These are phyloP conservation scores for Tylopilus orsonianus DNA, from an alignment of 1,284 basidiomycete genomes.

Conservation along the genomic window DNA sequence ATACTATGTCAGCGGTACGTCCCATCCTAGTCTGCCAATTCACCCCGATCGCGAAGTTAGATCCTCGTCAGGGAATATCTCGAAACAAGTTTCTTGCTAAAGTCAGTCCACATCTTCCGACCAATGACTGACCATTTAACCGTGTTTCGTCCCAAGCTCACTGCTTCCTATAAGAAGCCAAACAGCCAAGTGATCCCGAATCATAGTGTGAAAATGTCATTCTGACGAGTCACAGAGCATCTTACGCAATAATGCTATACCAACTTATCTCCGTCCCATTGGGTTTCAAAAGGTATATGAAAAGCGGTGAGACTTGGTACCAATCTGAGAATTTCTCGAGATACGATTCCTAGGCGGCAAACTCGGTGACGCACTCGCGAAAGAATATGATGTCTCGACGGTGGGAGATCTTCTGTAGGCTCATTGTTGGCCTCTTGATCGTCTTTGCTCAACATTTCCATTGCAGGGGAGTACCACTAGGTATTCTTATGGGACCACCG, in stretches of 20 bases:
- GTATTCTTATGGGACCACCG: slow-evolving; percentile 24
- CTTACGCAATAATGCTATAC: slow-evolving; percentile 78
- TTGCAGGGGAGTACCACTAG: slow-evolving; percentile 48
- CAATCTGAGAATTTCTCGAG: slow-evolving; percentile 39
- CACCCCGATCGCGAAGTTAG: background rate
- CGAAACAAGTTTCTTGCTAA: slow-evolving; percentile 95
- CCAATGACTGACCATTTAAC: background rate
- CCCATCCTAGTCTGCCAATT: background rate
- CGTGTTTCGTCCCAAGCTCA: slow-evolving; percentile 50
- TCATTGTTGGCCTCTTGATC: too few relatives aligned
- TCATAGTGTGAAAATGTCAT: background rate
- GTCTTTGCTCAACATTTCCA: background rate
- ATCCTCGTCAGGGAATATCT: slow-evolving; percentile 70
- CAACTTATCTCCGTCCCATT: slow-evolving; percentile 78
- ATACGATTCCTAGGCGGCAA: slow-evolving; percentile 96
- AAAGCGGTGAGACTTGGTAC: slow-evolving; percentile 1
- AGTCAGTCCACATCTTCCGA: slow-evolving; percentile 42
- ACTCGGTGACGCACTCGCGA: slow-evolving; percentile 84
- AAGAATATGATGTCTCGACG: slow-evolving; percentile 85
- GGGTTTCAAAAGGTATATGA: slow-evolving; percentile 78
- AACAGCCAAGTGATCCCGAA: slow-evolving; percentile 65
- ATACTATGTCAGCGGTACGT: slow-evolving; percentile 90
- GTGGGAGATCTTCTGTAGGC: slow-evolving; percentile 85
- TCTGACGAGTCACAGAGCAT: slow-evolving; percentile 52
- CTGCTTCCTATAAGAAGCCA: slow-evolving; percentile 88